phyloP scores from a whole-genome alignment of 345 rosid species.

The Gossypioides kirkii region DNA sequence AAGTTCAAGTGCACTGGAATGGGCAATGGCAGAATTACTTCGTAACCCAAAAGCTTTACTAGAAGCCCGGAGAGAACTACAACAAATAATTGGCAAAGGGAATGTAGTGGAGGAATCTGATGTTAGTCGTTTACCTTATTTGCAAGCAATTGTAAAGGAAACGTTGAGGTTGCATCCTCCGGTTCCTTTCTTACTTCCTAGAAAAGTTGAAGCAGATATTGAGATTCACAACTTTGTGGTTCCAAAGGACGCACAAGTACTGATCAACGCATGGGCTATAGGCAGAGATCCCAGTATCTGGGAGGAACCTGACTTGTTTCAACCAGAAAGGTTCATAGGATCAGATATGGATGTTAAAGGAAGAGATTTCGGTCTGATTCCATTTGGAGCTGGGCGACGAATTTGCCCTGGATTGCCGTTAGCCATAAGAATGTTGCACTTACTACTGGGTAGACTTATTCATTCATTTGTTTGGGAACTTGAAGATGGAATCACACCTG shows the following conservation, averaged over 20 bases:
- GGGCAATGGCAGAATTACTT: constrained; percentile 8
- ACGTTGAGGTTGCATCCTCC: constrained; percentile 1
- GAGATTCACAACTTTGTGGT: neutral
- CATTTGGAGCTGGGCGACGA: constrained; percentile 13
- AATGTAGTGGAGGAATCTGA: constrained; percentile 3
- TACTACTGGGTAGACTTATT: constrained; percentile 42
- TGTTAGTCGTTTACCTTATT: neutral
- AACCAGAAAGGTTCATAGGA: constrained; percentile 6
- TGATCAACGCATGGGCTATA: constrained; percentile 9
- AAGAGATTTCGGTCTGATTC: constrained; percentile 5
- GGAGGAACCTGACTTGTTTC: neutral
- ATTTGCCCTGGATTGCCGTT: constrained; percentile 40
- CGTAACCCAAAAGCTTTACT: neutral
- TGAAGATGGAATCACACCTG: constrained; percentile 14
- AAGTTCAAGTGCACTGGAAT: neutral
- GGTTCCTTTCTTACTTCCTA: neutral
- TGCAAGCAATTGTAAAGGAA: neutral
- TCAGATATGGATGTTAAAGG: constrained; percentile 10
- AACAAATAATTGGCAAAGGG: neutral
- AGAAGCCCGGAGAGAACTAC: neutral
- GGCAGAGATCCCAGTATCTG: constrained; percentile 3
- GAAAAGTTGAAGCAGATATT: neutral
- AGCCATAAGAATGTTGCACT: constrained; percentile 28
- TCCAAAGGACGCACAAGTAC: neutral
- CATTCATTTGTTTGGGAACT: constrained; percentile 29